Base-by-base conservation (phyloP, 2,329 filamentous ascomycete genomes). In the Fusarium graminum region DNA sequence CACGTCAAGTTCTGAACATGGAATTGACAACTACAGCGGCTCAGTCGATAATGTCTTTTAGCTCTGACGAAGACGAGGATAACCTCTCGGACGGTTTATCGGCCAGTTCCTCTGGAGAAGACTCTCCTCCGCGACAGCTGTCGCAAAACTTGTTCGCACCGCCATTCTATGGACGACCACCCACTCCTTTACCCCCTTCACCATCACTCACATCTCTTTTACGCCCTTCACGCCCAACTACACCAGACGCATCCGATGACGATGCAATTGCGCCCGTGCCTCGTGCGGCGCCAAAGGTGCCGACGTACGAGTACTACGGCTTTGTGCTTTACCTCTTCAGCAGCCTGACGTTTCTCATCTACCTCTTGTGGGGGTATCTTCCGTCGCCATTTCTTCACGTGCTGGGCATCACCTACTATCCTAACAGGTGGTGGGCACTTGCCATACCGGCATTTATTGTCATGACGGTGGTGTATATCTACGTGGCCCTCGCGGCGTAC, bases 251-350 rank as follows among this genome's bases (percentile, higher is more conserved):
- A 38, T 96, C 92, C 1, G 94, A 97, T 79, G 91, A 94, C 69
- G 94, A 98, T 71, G 86, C 91, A 36, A 87, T 97, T 16, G 92
- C 93, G 6, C 91, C 93, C 45, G 88, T 97, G 17, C 92, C 94
- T 7, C 90, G 93, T 55, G 94, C 93, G 3, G 90, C 90, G 52
- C 95, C 95, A 3, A 93, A 95, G 76, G 94, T 99, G 4, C 95
- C 95, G n/a, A 99, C 95, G 0, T 98, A 99, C 81, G 95, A 99
- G 77, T 99, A 98, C 86, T 98, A 98, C 77, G 95, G 95, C 76
- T 99, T 99, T 80, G 94, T 97, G 52, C 86, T 99, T 47, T 98
- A 99, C 81, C 86, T 99, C 38, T 92, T 94, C 75, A 94, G 91
- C 64, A 92, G 90, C 22, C 83, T 95, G 50, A 88, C 88, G 3